These are phyloP conservation scores for Ochetophila trinervis DNA, from an alignment of 306 rosid genomes.

Conservation along the genomic window DNA sequence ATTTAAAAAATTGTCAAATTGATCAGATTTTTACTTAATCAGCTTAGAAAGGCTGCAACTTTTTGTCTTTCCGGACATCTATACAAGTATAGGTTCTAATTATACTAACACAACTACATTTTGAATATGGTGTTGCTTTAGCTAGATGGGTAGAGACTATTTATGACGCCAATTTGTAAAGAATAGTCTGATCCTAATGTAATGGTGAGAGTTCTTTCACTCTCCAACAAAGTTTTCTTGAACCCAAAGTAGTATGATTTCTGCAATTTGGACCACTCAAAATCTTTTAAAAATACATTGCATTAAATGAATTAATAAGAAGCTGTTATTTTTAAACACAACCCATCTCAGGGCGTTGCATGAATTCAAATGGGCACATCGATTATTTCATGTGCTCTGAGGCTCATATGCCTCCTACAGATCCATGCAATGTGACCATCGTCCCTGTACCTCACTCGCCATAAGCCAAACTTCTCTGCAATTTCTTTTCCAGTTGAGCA, in stretches of 20 bases:
- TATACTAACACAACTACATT: not conserved
- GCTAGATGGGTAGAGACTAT: too few relatives aligned
- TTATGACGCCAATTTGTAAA: too few relatives aligned
- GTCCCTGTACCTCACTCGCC: conserved; percentile 85
- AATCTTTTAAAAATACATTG: not conserved
- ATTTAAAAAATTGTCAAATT: not conserved
- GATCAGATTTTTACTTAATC: not conserved
- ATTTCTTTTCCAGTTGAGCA: conserved; percentile 89
- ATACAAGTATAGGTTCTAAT: not conserved
- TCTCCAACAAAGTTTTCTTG: too few relatives aligned
- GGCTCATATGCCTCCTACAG: conserved; percentile 79
- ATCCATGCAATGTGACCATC: conserved; percentile 88
- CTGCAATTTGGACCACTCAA: too few relatives aligned
- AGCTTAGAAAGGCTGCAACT: not conserved
- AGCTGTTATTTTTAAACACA: not conserved
- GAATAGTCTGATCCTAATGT: too few relatives aligned
- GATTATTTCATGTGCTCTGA: conserved; percentile 74
- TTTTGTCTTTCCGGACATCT: not conserved
- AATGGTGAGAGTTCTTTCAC: too few relatives aligned
- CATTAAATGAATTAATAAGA: not conserved
- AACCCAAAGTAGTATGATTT: too few relatives aligned
- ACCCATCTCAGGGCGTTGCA: not conserved
- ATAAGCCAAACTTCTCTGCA: conserved; percentile 89
- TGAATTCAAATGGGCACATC: conserved; percentile 73
- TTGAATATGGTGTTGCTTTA: too few relatives aligned